Base-by-base conservation (phyloP, 768 basidiomycete genomes). In the Rhodotorula graminis region DNA sequence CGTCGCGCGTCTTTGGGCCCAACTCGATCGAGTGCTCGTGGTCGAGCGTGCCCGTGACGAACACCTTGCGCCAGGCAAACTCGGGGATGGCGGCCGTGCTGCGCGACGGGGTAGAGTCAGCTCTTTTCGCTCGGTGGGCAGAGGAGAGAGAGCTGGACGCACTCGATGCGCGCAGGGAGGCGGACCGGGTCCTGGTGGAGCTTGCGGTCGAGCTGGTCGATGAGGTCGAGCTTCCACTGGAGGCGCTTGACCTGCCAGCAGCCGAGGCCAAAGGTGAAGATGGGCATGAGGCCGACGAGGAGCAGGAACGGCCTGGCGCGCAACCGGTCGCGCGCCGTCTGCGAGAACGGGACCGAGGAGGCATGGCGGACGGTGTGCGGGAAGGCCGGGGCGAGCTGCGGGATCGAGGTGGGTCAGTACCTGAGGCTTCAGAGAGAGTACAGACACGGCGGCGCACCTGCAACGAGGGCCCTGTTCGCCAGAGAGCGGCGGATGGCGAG, bases 181-280 rank as follows among this genome's bases (percentile, higher is more conserved):
- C 83, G 78, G 67, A 99, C 86, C 1, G 95, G 89, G 46, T 86
- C 87, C 25, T 89, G 84, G 73, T 89, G 85, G 49, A 98, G 82
- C 82, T 96, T 95, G 81, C 91, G 88, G 80, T 96, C 90, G 49
- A 98, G 84, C 78, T 97, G 91, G 75, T 96, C 91, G 73, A 98
- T 97, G 63, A 99, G 84, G 64, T 87, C 86, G 58, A 95, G 84
- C 82, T 99, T 99, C 96, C 96, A 99, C 80, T 91, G 87, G 44
- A 98, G 85, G 61, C 96, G 87, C 77, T 91, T 86, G 46, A 99
- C 83, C 82, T 99, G 96, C 95, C 95, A 98, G 29, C 80, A 87
- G 86, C 96, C 95, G 72, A 99, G 83, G 25, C 85, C 89, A 76
- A 93, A 92, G 0, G 93, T 92, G 79, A 96, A 88, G 71, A 97